These are phyloP conservation scores for Penicillium robsamsonii DNA, from an alignment of 495 filamentous ascomycete genomes.

Conservation along the genomic window DNA sequence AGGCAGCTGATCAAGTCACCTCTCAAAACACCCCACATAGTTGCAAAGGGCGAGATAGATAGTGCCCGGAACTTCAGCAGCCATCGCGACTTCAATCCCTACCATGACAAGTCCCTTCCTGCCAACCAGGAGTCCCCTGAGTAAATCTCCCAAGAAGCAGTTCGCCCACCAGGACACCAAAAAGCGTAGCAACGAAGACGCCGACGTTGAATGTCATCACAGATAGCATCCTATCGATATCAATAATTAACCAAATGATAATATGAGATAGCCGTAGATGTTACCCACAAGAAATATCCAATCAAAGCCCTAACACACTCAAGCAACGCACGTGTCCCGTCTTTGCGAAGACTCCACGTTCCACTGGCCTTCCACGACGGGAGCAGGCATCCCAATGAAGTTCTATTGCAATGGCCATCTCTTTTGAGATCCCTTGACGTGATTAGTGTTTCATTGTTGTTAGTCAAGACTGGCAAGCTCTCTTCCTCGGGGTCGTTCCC, in stretches of 20 bases:
- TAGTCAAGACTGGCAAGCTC: background rate
- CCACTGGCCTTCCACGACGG: conserved; percentile 12
- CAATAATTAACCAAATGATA: background rate
- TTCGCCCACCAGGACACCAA: conserved; percentile 17
- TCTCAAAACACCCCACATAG: background rate
- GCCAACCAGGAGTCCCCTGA: conserved; percentile 10
- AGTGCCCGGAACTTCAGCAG: background rate
- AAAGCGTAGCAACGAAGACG: conserved; percentile 16
- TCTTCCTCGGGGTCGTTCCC: background rate
- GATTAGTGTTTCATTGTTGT: background rate
- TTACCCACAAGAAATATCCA: conserved; percentile 17
- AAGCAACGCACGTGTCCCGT: conserved; percentile 11
- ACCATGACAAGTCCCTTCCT: conserved; percentile 15
- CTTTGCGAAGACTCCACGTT: conserved; percentile 10
- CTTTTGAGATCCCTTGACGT: background rate
- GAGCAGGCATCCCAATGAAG: background rate
- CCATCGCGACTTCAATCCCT: background rate
- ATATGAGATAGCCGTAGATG: background rate
- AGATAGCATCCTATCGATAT: conserved; percentile 15
- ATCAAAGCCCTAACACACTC: conserved; percentile 14
- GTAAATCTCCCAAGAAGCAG: conserved; percentile 14
- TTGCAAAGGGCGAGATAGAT: background rate
- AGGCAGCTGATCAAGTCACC: background rate
- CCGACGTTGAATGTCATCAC: conserved; percentile 27
- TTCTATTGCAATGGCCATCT: background rate